Percentiles rank a stretch among this genome's conserved stretches.
Conservation (phyloP, 2,329 filamentous ascomycete genomes). For the Fusarium torreyae region DNA sequence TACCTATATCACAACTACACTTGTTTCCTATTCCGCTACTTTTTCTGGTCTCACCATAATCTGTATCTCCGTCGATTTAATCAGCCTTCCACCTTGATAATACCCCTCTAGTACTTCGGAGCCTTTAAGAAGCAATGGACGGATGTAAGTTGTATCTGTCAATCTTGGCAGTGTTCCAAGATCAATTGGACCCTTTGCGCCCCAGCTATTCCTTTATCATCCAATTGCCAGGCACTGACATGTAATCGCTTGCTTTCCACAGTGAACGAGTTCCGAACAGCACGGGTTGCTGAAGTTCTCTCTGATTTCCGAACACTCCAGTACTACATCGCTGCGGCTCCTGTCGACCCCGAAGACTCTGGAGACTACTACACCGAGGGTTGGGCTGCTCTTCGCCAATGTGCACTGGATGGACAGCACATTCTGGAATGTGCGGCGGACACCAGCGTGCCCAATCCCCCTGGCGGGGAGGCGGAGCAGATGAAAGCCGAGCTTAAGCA, state of each 20-base stretch:
- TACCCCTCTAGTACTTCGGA: conserved; percentile 18
- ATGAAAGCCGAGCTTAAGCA: conserved; percentile 74
- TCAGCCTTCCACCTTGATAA: conserved; percentile 14
- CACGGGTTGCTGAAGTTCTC: conserved; percentile 73
- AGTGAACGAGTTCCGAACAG: conserved; percentile 74
- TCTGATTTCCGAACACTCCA: conserved; percentile 74
- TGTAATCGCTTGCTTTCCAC: conserved; percentile 20
- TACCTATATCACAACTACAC: conserved; percentile 14
- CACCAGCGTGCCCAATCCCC: conserved; percentile 68
- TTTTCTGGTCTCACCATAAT: conserved; percentile 8
- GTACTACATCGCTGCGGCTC: conserved; percentile 72
- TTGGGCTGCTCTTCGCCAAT: conserved; percentile 74
- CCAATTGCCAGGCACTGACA: conserved; percentile 37
- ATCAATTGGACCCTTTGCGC: conserved; percentile 17
- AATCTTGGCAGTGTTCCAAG: conserved; percentile 19
- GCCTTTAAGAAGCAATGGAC: conserved; percentile 41
- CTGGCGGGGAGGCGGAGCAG: conserved; percentile 72
- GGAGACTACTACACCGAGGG: conserved; percentile 76
- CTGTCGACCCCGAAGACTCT: conserved; percentile 67
- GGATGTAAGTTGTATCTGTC: conserved; percentile 46
- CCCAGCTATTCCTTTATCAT: background rate
- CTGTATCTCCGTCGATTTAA: conserved; percentile 10
- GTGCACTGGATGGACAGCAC: conserved; percentile 73
- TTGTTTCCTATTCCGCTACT: background rate
- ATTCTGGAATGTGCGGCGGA: conserved; percentile 76